Base-by-base conservation (phyloP, 2,329 filamentous ascomycete genomes). In the Aspergillus tanneri region DNA sequence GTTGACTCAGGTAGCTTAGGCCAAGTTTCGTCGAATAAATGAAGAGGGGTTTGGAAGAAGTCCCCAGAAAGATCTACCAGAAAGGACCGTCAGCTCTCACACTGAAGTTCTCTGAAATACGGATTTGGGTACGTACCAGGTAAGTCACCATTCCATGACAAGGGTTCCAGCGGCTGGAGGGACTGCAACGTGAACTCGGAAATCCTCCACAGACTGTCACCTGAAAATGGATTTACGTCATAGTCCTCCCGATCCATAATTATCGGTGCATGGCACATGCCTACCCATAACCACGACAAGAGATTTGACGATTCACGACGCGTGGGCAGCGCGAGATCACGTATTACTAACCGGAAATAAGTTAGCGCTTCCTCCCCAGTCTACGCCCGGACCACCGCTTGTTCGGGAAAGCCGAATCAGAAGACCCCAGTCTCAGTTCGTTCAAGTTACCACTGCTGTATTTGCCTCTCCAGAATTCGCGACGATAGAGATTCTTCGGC, bases 151-250 rank as follows among this genome's bases (percentile, higher is more conserved):
- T 71, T 60, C 66, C 67, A 72, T 19, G 61, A 55, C 44, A 70
- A 55, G 38, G 59, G 53, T 41, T 70, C 68, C 38, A 71, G 54
- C 23, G 67, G 66, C 46, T 65, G 64, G n/a, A 72, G 49, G 19
- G 61, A 57, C 44, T 69, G 63, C 49, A 70, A 50, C 21, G 63
- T 63, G 46, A 73, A 72, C 39, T 59, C 65, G 2, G 67, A 70
- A n/a, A 70, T 52, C 46, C 65, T 63, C 69, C 68, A 70, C 10
- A 70, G 56, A 30, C 61, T 59, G 25, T 67, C 61, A 24, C 68
- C 63, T 14, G 62, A 65, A 51, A 72, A 71, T 1, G 67, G 65
- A 55, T 69, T 60, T 11, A 43, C 43, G 23, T 46, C 50, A 46
- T 56, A 46, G 30, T 62, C 56, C 28, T 48, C 57, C 42, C 37